phyloP scores from a whole-genome alignment of 495 filamentous ascomycete species.

The Articulospora tetracladia region DNA sequence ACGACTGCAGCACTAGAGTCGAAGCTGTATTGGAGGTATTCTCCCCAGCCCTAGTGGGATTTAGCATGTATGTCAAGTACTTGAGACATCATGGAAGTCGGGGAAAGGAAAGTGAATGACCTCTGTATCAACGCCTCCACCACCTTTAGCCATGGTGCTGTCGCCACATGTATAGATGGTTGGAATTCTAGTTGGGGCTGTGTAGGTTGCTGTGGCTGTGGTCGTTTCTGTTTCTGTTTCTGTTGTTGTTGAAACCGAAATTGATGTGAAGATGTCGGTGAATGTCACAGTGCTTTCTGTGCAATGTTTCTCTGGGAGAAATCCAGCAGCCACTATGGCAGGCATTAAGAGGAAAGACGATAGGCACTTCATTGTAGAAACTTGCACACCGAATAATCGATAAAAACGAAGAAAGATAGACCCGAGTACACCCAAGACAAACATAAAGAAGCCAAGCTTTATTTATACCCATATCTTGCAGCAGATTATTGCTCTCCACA shows the following conservation, averaged over 20 bases:
- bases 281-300: background rate
- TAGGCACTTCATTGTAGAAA: background rate
- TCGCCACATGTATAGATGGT: background rate
- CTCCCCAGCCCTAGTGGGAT: constrained; percentile 3
- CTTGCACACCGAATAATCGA: background rate
- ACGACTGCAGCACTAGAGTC: background rate
- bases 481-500: too few relatives aligned
- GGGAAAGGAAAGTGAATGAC: background rate
- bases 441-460: background rate
- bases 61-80: too few relatives aligned
- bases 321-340: background rate
- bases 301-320: background rate
- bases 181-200: background rate
- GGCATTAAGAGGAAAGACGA: background rate
- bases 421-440: background rate
- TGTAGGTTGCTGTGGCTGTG: background rate
- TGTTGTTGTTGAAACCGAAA: background rate
- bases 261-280: background rate
- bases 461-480: background rate
- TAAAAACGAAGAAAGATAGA: background rate
- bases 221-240: background rate
- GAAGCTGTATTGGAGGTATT: constrained; percentile 6
- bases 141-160: background rate
- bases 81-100: background rate
- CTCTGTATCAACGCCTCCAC: background rate